Base-by-base conservation (phyloP, 2,329 filamentous ascomycete genomes). In the Aureobasidium sp. region DNA sequence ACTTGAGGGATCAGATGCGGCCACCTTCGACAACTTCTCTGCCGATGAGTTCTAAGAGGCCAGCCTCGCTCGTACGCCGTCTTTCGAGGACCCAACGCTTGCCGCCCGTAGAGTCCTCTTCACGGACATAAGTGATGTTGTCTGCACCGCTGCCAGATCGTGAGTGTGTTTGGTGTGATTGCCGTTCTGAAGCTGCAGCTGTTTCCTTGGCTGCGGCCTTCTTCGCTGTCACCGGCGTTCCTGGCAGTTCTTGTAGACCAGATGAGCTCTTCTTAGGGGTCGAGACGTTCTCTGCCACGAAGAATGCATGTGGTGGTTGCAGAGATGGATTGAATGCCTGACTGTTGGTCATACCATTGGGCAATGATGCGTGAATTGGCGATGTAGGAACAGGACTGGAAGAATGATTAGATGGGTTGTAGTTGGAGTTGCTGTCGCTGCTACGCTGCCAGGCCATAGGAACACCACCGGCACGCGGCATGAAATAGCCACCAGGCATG, bases 71-170 rank as follows among this genome's bases (percentile, higher is more conserved):
- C 2, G 85, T 88, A 39, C 87, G 76, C 58, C 87, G 78, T 39
- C 87, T 75, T 72, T 91, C 88, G 66, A 90, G 76, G 8, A 90
- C 82, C 88, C 87, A 90, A 49, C 85, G 76, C 61, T 79, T 81
- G 65, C 82, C 81, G 1, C 80, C 82, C 9, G 79, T 79, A 2
- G 82, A 78, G 68, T 87, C 85, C 64, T 81, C 81, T 64, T 83
- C 81, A n/a, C 77, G 73, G 2, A 81, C 78, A 71, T 91, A 91
- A 7, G 86, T 86, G 37, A 91, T 84, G 65, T 85, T 88, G 66
- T 89, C 87, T 1, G 85, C 78, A 49, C 83, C 87, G 54, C 81
- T 77, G 9, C 73, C 74, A 48, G 73, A 77, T 27, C 77, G 40
- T 31, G 49, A 62, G 22, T 56, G 61, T 17, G 39, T 33, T 24